Percentiles rank a stretch among this genome's conserved stretches.
Evolutionary conservation across 805 yeast genomes (phyloP).

Genomic region (Starmerella lactis-condensi): DNA sequence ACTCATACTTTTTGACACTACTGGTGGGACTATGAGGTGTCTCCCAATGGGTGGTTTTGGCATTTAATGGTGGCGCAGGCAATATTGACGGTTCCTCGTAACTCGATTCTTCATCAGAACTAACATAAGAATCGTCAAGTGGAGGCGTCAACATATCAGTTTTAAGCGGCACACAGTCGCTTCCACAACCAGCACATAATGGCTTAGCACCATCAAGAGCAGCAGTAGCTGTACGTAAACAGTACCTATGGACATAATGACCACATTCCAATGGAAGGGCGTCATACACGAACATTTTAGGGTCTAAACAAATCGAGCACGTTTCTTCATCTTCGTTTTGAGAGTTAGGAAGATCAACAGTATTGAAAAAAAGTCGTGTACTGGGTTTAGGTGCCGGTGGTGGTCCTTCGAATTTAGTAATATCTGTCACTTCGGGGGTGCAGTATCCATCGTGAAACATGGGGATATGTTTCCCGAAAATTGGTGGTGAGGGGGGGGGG

Average conservation of each 20-base stretch:
- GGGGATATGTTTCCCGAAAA: neutral
- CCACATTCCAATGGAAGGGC: slow-evolving; percentile 6
- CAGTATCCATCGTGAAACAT: too few species aligned
- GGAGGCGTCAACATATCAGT: too few species aligned
- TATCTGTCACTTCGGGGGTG: too few species aligned
- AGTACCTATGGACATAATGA: slow-evolving; percentile 6
- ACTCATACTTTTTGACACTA: slow-evolving; percentile 3
- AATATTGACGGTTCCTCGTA: slow-evolving; percentile 2
- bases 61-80: too few species aligned
- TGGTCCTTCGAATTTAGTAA: neutral
- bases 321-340: neutral
- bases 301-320: slow-evolving; percentile 5
- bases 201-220: slow-evolving; percentile 1
- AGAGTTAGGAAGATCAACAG: neutral
- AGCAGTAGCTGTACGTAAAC: slow-evolving; percentile 1
- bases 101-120: slow-evolving; percentile 2
- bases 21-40: neutral
- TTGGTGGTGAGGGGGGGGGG: neutral
- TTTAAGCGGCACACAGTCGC: slow-evolving; percentile 2
- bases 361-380: neutral
- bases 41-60: neutral
- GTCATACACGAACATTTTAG: slow-evolving; percentile 2
- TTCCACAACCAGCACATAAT: slow-evolving; percentile 4
- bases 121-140: neutral
- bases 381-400: neutral